Evolutionary conservation across 441 rosid genomes (phyloP).

Genomic region (Cnidoscolus chayamansa): DNA sequence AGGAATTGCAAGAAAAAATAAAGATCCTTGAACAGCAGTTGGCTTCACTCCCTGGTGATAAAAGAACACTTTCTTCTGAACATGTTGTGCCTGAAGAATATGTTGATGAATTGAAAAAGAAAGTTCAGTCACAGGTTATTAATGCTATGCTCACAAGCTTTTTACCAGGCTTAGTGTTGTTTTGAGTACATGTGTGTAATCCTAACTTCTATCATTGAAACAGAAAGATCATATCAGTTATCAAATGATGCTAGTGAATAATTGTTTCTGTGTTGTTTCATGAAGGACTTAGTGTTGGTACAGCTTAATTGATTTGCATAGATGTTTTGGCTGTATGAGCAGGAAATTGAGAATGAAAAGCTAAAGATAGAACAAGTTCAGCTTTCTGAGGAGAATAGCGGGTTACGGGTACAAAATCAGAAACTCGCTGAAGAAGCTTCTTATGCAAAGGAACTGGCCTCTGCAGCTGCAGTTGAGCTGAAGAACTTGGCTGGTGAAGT

Average conservation of each 20-base stretch:
- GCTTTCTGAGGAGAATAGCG: conserved; percentile 82
- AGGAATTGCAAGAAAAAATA: conserved; percentile 71
- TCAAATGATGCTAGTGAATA: neutral
- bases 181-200: neutral
- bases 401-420: conserved; percentile 72
- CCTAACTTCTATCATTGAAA: neutral
- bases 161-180: neutral
- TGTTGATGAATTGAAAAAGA: conserved; percentile 63
- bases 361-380: conserved; percentile 73
- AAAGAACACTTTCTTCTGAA: conserved; percentile 38
- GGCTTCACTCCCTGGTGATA: conserved; percentile 46
- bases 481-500: conserved; percentile 96
- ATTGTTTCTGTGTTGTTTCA: neutral
- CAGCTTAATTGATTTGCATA: conserved; percentile 1
- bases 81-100: conserved; percentile 43
- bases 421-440: conserved; percentile 95
- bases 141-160: conserved; percentile 5
- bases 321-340: conserved; percentile 22
- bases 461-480: conserved; percentile 99
- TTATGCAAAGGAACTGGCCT: conserved; percentile 94
- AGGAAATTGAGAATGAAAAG: conserved; percentile 85
- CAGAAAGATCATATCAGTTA: no score
- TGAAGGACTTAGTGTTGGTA: neutral
- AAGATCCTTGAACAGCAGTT: conserved; percentile 58
- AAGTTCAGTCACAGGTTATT: conserved; percentile 75